These are phyloP conservation scores for Penicillium nordicum DNA, from an alignment of 2,329 filamentous ascomycete species.

Conservation along the genomic window DNA sequence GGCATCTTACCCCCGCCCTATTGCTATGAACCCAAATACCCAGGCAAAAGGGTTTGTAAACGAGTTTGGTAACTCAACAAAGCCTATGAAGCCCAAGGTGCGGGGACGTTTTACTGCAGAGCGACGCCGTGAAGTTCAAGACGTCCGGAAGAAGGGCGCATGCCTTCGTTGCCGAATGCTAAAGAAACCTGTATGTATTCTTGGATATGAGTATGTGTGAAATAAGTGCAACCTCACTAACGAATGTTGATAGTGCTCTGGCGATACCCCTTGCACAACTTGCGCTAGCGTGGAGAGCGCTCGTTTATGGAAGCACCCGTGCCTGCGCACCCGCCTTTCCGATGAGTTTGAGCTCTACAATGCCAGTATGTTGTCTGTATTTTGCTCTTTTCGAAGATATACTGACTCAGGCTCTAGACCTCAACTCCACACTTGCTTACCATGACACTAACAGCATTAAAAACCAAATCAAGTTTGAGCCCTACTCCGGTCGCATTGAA, in stretches of 20 bases:
- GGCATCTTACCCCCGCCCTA: conserved; percentile 40
- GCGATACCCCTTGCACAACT: conserved; percentile 57
- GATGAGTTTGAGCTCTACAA: conserved; percentile 59
- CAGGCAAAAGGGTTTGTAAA: conserved; percentile 42
- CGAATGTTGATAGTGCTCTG: conserved; percentile 48
- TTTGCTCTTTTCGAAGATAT: neutral
- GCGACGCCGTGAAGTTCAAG: conserved; percentile 57
- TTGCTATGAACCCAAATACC: conserved; percentile 43
- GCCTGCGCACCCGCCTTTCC: conserved; percentile 56
- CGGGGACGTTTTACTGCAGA: conserved; percentile 56
- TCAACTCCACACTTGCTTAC: conserved; percentile 53
- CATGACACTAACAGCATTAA: conserved; percentile 50
- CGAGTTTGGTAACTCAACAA: conserved; percentile 40
- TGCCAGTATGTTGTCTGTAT: conserved; percentile 38
- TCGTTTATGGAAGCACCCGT: conserved; percentile 59
- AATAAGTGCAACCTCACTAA: conserved; percentile 1
- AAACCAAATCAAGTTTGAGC: conserved; percentile 48
- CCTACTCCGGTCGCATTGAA: conserved; percentile 52
- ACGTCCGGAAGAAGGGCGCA: conserved; percentile 58
- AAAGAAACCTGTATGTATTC: conserved; percentile 52
- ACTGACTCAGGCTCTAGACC: conserved; percentile 30
- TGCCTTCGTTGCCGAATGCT: conserved; percentile 63
- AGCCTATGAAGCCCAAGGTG: conserved; percentile 47
- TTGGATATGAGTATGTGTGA: neutral
- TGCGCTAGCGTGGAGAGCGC: conserved; percentile 60